A percentile compares a stretch with the other conserved stretches of the same genome.
phyloP scores from a whole-genome alignment of 1,284 basidiomycete species.

The Trichosporon inkin region DNA sequence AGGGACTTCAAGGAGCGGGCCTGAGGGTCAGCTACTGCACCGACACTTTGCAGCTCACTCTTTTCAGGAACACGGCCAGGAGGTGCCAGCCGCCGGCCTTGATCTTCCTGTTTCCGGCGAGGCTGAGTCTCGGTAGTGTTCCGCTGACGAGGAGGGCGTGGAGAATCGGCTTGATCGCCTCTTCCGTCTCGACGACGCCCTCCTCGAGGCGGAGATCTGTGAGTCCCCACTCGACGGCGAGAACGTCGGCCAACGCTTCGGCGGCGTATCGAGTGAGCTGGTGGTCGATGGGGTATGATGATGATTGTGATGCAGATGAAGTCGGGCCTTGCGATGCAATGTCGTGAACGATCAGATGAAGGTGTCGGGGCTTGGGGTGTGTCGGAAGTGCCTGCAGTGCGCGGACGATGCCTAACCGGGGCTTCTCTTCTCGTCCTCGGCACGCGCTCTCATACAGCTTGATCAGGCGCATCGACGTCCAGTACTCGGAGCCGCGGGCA shows the following conservation, averaged over 20 bases:
- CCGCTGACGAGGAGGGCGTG: conserved; percentile 84
- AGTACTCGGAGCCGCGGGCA: conserved; percentile 44
- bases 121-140: conserved; percentile 73
- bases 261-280: conserved; percentile 67
- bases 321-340: conserved; percentile 12
- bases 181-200: conserved; percentile 72
- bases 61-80: conserved; percentile 71
- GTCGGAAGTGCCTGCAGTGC: conserved; percentile 58
- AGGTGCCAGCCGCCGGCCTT: conserved; percentile 73
- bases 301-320: neutral
- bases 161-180: conserved; percentile 79
- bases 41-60: conserved; percentile 55
- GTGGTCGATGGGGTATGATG: conserved; percentile 33
- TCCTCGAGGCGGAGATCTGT: conserved; percentile 71
- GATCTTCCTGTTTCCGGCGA: conserved; percentile 80
- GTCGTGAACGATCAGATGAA: conserved; percentile 37
- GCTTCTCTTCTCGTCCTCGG: conserved; percentile 52
- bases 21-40: conserved; percentile 46
- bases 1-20: conserved; percentile 73
- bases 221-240: conserved; percentile 84
- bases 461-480: conserved; percentile 45
- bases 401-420: conserved; percentile 64
- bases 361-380: conserved; percentile 32
- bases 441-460: conserved; percentile 49
- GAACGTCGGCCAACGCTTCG: conserved; percentile 77